These are phyloP conservation scores for Verticillium longisporum DNA, from an alignment of 2,329 filamentous ascomycete genomes.

Conservation along the genomic window DNA sequence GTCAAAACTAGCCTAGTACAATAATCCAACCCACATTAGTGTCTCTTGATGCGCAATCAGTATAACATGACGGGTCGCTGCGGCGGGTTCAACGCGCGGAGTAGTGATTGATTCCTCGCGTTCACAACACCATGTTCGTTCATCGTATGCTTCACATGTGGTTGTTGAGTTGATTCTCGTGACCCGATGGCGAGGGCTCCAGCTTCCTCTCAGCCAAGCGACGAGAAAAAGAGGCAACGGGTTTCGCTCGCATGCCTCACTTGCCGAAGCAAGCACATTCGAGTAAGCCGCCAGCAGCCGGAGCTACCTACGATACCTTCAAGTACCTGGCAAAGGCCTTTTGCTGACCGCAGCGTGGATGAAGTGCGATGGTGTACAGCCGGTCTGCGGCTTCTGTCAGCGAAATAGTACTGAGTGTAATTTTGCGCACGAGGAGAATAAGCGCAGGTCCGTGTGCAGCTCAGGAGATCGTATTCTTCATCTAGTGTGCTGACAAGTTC, in stretches of 20 bases:
- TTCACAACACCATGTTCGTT: background rate
- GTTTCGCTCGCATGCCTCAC: conserved; percentile 12
- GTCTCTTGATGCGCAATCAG: background rate
- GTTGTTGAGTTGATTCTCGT: background rate
- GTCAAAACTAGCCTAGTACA: background rate
- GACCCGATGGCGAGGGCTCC: background rate
- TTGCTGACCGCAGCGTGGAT: background rate
- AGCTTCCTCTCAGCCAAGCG: background rate
- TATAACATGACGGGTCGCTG: background rate
- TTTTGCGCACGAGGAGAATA: conserved; percentile 8
- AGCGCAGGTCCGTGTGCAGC: conserved; percentile 2
- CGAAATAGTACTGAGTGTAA: conserved; percentile 7
- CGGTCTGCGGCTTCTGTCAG: conserved; percentile 7
- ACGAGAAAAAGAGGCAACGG: conserved; percentile 8
- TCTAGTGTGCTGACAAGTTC: background rate
- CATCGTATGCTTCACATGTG: background rate
- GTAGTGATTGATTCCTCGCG: background rate
- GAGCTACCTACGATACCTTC: no score
- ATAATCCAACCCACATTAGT: background rate
- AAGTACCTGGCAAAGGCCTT: no score
- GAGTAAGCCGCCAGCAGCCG: conserved; percentile 1
- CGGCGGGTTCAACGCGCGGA: background rate
- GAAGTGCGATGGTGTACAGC: conserved; percentile 10
- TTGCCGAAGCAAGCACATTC: conserved; percentile 10
- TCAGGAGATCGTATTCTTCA: no score